Base-by-base conservation (phyloP, 2,329 filamentous ascomycete species). In the Aureobasidium sp. region DNA sequence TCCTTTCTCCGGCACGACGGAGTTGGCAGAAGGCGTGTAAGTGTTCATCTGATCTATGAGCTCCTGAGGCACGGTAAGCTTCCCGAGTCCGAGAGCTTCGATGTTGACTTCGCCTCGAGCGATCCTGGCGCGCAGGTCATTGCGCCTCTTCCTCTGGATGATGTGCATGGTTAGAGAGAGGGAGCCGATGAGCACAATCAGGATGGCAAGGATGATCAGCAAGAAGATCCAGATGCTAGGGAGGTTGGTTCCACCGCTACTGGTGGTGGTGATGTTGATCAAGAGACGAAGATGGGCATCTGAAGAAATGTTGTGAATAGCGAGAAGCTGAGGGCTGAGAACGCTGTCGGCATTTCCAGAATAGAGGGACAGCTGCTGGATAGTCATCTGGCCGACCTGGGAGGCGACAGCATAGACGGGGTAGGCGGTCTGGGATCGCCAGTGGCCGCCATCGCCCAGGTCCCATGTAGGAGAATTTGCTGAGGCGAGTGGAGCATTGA, bases 361-460 rank as follows among this genome's bases (percentile, higher is more conserved):
- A 73, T 96, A 97, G 27, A 83, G 76, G 42, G 85, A 84, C 42
- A 95, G 78, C 70, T 90, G 82, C 9, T 82, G 72, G 81, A 96
- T 88, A 74, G 96, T 81, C 37, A 80, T 77, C 14, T 77, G 73
- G 25, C 91, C 93, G 22, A 84, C 80, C 11, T 78, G 74, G 7
- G 88, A 86, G 0, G 90, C 83, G 17, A 97, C 78, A 44, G 90
- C 91, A 74, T 94, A 97, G 14, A 96, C 85, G 0, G 93, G 92
- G 68, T 86, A 96, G 31, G 82, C 79, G 69, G 87, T 87, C n/a
- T 79, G 75, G 1, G 76, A 74, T 71, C 85, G 88, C 91, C 91
- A 97, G n/a, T 77, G 77, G 14, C 82, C 84, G 15, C 80, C 81
- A 70, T 91, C 88, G 17, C 84, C 77, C 20, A 96, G 77, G 64